A percentile compares a stretch with the other conserved stretches of the same genome.
These are phyloP conservation scores for Podochytrium sp. DNA, from an alignment of 192 early-diverging fungal species.

Conservation along the genomic window DNA sequence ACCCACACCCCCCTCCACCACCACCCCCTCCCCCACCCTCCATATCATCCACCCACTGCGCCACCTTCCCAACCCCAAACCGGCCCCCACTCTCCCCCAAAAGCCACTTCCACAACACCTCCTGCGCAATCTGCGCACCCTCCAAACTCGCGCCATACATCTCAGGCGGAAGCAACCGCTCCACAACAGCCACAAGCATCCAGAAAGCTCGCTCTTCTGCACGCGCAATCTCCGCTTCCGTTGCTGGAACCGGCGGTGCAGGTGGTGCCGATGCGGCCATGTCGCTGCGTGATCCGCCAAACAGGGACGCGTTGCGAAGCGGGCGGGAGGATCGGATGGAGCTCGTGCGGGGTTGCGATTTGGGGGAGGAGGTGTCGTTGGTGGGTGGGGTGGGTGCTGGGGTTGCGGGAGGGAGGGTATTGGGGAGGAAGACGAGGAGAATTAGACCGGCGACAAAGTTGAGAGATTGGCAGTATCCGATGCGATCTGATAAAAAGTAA, in stretches of 20 bases:
- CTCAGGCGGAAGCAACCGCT: slow-evolving; percentile 72
- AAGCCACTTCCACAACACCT: slow-evolving; percentile 61
- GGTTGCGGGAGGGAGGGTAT: background rate
- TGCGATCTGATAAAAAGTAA: slow-evolving; percentile 39
- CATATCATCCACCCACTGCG: slow-evolving; percentile 47
- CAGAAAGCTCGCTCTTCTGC: slow-evolving; percentile 81
- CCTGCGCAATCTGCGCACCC: slow-evolving; percentile 73
- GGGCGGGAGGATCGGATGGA: background rate
- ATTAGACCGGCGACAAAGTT: slow-evolving; percentile 80
- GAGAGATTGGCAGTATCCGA: slow-evolving; percentile 85
- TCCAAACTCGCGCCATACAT: slow-evolving; percentile 77
- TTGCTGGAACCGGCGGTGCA: too few relatives aligned
- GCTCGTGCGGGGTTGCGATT: background rate
- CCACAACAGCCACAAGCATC: slow-evolving; percentile 75
- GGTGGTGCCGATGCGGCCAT: background rate
- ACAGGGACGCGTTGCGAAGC: too few relatives aligned
- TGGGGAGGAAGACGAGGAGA: slow-evolving; percentile 57
- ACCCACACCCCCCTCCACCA: slow-evolving; percentile 6
- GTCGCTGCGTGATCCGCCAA: background rate
- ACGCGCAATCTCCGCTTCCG: background rate
- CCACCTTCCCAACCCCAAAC: slow-evolving; percentile 52
- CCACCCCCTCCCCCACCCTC: slow-evolving; percentile 26
- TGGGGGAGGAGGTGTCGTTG: background rate
- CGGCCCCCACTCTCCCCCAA: slow-evolving; percentile 43
- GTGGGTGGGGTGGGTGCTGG: background rate